Evolutionary conservation across 306 rosid species (phyloP), one percentile per base, ranked within the genome.

Genomic region (Argentina anserina): DNA sequence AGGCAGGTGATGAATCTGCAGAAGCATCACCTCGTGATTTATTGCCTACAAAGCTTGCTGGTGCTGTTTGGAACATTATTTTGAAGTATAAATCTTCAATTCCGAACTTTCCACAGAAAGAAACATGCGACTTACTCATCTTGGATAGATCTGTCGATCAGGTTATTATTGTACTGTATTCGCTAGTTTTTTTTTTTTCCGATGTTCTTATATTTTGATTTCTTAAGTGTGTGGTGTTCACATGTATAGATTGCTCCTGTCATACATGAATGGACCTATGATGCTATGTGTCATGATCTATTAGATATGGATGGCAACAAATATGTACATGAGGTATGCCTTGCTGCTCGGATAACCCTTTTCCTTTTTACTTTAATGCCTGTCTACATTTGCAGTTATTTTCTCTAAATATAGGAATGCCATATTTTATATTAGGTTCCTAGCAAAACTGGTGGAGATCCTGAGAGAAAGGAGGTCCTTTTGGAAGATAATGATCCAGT

Each of bases 211-310:
- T 77, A 37, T 55, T 73, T 79, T 62, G 46, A 80, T 56, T 50
- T 76, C 28, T 71, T 52, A 31, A 59, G 64, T 53, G 65, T 73
- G 33, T 28, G 79, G 79, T 75, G 72, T 71, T 67, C 65, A 26
- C 53, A 28, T 72, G 47, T 65, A 40, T 80, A 94, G 98, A 88
- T 94, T 88, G 96, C 98, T 82, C 97, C 98, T 71, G 80, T 89
- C 56, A 91, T 94, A 79, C 98, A 94, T 77, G 98, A 94, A 77
- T 94, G 98, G 98, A 94, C 98, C 65, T 94, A 94, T 59, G 97
- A 94, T 81, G 98, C 98, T 53, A 94, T 94, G 98, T 84, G 90
- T 75, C 97, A 85, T 52, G 98, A 94, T 81, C 79, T 94, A 81
- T 77, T 94, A 81, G 79, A 84, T 69, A 82, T 91, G 90, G 95